These are phyloP conservation scores for Sporothrix pallida DNA, from an alignment of 2,329 filamentous ascomycete genomes.

Conservation along the genomic window DNA sequence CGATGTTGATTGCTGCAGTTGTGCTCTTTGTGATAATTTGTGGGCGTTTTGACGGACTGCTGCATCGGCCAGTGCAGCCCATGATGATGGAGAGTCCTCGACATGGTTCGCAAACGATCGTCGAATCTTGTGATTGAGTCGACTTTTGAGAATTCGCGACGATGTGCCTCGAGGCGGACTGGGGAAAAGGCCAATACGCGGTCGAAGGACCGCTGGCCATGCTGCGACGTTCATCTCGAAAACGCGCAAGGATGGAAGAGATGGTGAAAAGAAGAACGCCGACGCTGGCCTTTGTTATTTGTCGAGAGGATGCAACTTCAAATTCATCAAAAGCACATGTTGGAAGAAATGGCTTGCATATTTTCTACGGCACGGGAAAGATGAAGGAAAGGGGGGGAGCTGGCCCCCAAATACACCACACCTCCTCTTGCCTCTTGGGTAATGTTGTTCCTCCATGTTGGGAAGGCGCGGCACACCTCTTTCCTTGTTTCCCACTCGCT, in stretches of 20 bases:
- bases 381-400: background rate
- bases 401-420: background rate
- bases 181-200: constrained; percentile 39
- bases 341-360: constrained; percentile 4
- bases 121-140: constrained; percentile 39
- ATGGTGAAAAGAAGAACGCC: too few species aligned
- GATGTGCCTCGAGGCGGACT: constrained; percentile 40
- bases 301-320: constrained; percentile 10
- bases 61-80: background rate
- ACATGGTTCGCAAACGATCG: constrained; percentile 8
- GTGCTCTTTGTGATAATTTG: background rate
- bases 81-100: background rate
- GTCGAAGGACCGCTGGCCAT: constrained; percentile 39
- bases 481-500: too few species aligned
- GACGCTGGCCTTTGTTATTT: background rate
- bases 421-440: background rate
- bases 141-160: constrained; percentile 41
- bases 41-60: background rate
- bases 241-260: too few species aligned
- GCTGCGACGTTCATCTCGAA: constrained; percentile 9
- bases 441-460: background rate
- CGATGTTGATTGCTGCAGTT: too few species aligned
- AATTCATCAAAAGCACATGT: background rate
- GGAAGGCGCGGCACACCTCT: background rate
- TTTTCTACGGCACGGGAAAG: background rate